phyloP scores from a whole-genome alignment of 306 rosid species.

The Trifolium pratense region DNA sequence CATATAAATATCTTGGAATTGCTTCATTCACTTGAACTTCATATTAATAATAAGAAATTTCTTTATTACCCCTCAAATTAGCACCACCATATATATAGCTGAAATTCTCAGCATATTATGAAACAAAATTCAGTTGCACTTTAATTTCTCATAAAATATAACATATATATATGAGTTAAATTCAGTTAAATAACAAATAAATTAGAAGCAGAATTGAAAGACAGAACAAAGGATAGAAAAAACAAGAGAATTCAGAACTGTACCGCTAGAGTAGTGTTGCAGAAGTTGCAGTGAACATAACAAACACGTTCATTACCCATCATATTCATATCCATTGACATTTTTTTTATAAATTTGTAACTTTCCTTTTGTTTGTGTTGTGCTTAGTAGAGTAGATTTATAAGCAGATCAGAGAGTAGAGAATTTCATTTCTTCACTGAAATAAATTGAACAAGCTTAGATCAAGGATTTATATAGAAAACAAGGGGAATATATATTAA shows the following conservation, averaged over 20 bases:
- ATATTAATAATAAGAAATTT: neutral
- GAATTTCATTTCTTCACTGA: slow-evolving; percentile 38
- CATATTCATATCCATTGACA: slow-evolving; percentile 79
- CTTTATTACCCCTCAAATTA: no score
- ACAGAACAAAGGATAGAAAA: slow-evolving; percentile 40
- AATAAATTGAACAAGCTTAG: slow-evolving; percentile 41
- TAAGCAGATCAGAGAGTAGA: slow-evolving; percentile 52
- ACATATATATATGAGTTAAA: no score
- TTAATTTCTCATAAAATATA: no score
- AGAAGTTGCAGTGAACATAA: slow-evolving; percentile 99
- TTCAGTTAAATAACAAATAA: no score
- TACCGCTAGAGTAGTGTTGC: slow-evolving; percentile 99
- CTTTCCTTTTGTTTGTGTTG: slow-evolving; percentile 25
- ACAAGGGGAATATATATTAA: slow-evolving; percentile 23
- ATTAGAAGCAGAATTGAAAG: slow-evolving; percentile 47
- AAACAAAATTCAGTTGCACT: no score
- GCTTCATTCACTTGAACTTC: slow-evolving; percentile 39
- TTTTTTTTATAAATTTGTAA: slow-evolving; percentile 35
- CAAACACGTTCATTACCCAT: slow-evolving; percentile 96
- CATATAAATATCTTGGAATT: slow-evolving; percentile 24
- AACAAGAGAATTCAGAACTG: slow-evolving; percentile 47
- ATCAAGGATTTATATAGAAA: slow-evolving; percentile 46
- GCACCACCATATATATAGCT: no score
- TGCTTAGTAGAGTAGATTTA: slow-evolving; percentile 25
- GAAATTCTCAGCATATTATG: no score